These are phyloP conservation scores for Xenoacremonium recifei DNA, from an alignment of 2,329 filamentous ascomycete species.

Conservation along the genomic window DNA sequence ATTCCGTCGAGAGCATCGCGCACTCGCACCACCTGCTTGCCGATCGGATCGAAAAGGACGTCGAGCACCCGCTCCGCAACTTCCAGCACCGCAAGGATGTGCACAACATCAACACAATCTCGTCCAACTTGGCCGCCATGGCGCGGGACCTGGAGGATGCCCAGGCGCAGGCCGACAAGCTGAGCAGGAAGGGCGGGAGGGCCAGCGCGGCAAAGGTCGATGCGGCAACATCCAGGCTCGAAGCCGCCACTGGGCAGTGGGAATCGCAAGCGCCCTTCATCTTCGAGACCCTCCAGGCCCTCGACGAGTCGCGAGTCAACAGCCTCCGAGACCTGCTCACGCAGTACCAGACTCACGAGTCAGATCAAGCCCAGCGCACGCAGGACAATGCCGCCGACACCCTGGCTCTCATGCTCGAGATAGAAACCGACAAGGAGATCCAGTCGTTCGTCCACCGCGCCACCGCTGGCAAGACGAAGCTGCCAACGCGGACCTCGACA, in stretches of 20 bases:
- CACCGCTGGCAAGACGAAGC: slow-evolving; percentile 38
- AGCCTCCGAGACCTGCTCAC: slow-evolving; percentile 88
- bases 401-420: slow-evolving; percentile 78
- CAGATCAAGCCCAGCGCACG: slow-evolving; percentile 78
- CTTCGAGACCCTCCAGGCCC: slow-evolving; percentile 86
- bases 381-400: slow-evolving; percentile 75
- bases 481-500: slow-evolving; percentile 39
- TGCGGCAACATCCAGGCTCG: slow-evolving; percentile 68
- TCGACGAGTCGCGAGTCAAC: slow-evolving; percentile 87
- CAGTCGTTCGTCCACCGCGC: slow-evolving; percentile 60
- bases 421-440: slow-evolving; percentile 85
- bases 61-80: slow-evolving; percentile 77
- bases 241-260: slow-evolving; percentile 83
- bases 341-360: slow-evolving; percentile 88
- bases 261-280: slow-evolving; percentile 92
- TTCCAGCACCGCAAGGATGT: slow-evolving; percentile 76
- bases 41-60: slow-evolving; percentile 80
- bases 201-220: slow-evolving; percentile 77
- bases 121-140: slow-evolving; percentile 75
- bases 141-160: slow-evolving; percentile 83
- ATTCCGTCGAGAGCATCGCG: slow-evolving; percentile 76
- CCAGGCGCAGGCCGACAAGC: slow-evolving; percentile 81
- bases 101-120: slow-evolving; percentile 76
- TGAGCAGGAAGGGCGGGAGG: slow-evolving; percentile 74
- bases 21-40: slow-evolving; percentile 80